These are phyloP conservation scores for Elsinoe fawcettii DNA, from an alignment of 2,329 filamentous ascomycete species.

Conservation along the genomic window DNA sequence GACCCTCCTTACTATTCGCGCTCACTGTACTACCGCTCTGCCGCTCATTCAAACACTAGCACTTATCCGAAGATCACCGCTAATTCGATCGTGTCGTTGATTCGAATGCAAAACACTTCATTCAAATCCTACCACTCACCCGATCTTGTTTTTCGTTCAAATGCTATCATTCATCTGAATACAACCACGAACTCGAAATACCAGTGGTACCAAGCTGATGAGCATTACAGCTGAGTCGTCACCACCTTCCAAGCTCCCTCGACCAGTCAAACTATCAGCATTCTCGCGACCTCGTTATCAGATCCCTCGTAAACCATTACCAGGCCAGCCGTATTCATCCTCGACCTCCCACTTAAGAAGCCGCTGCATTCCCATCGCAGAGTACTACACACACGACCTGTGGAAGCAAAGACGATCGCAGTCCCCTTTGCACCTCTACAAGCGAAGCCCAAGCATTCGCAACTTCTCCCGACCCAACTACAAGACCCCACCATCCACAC, in stretches of 20 bases:
- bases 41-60: no score
- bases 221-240: not conserved
- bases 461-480: slow-evolving; percentile 6
- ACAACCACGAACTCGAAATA: no score
- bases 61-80: no score
- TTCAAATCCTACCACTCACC: no score
- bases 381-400: not conserved
- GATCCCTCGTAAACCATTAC: slow-evolving; percentile 3
- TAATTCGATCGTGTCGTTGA: no score
- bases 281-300: not conserved
- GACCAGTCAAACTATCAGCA: not conserved
- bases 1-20: no score
- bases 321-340: not conserved
- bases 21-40: not conserved
- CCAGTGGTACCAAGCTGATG: no score
- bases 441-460: not conserved
- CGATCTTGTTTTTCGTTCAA: no score
- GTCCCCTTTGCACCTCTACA: not conserved
- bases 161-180: no score
- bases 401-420: not conserved
- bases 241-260: not conserved
- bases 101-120: no score
- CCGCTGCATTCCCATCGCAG: slow-evolving; percentile 1
- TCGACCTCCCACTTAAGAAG: not conserved
- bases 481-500: not conserved